Base-by-base conservation (phyloP, 306 rosid species). In the Corylus heterophylla region DNA sequence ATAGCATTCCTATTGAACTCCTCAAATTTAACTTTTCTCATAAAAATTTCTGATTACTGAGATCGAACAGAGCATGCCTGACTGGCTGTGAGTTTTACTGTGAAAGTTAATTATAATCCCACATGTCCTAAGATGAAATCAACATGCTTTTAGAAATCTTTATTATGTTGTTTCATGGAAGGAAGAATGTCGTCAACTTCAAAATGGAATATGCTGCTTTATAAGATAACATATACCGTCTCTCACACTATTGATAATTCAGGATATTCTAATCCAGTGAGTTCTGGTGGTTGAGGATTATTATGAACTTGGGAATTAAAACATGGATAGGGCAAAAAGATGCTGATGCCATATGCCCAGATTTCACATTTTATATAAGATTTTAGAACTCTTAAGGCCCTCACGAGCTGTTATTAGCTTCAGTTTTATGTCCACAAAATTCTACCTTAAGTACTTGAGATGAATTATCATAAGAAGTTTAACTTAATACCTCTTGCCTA, bases 91-190 rank as follows among this genome's bases (percentile, higher is more conserved):
- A 64, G 11, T 64, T 17, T 64, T 20, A 35, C 48, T 14, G 70
- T 35, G 70, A 16, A 16, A 64, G 45, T 37, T 13, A 16, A 31
- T 29, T 7, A 13, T 31, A 12, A 31, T 37, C 22, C 4, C 8
- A 8, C 12, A 42, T 42, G 5, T 18, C 51, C 71, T 37, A 37
- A 67, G 47, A 67, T 39, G 71, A 48, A 50, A 52, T 39, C 22
- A 69, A 75, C 54, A 56, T 58, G 22, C 37, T 78, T 25, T 70
- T 54, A 54, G 42, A 71, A 45, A 35, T 54, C 8, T 69, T 12
- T 54, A 25, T 69, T 44, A 44, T 22, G 13, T 59, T 56, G 29
- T n/a, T 59, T n/a, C 42, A 0, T 12, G 37, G 44, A 52, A 27
- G 75, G 45, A 31, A 44, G 69, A 47, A 10, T 45, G n/a, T 54